phyloP scores from a whole-genome alignment of 768 basidiomycete genomes.

The Tulasnella sp. region DNA sequence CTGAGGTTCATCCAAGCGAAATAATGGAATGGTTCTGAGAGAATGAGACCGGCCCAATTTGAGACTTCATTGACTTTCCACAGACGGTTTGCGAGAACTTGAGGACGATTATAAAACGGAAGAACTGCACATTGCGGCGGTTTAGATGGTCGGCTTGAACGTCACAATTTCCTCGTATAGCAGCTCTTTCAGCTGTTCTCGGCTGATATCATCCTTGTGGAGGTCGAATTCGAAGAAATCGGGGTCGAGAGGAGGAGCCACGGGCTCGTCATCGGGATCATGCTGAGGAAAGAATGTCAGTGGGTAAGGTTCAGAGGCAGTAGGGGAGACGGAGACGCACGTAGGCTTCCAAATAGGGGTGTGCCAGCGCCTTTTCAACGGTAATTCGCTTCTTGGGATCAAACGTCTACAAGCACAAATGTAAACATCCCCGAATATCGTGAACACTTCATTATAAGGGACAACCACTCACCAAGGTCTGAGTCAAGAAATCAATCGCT shows the following conservation, averaged over 20 bases:
- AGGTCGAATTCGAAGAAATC: conserved; percentile 98
- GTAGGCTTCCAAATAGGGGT: conserved; percentile 92
- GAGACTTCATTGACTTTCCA: not conserved
- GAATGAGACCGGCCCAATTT: not conserved
- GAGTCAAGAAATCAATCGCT: conserved; percentile 73
- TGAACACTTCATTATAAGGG: not conserved
- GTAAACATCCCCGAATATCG: not conserved
- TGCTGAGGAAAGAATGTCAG: conserved; percentile 47
- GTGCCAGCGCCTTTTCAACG: conserved; percentile 89
- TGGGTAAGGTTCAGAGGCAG: not conserved
- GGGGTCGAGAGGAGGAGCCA: conserved; percentile 89
- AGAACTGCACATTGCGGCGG: not conserved
- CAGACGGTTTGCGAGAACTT: not conserved
- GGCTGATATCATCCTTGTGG: conserved; percentile 92
- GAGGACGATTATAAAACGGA: not conserved
- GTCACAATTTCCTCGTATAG: conserved; percentile 93
- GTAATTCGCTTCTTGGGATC: conserved; percentile 96
- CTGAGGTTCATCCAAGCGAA: not conserved
- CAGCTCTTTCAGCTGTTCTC: conserved; percentile 91
- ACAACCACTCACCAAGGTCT: conserved; percentile 56
- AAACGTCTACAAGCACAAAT: conserved; percentile 62
- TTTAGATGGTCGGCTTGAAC: conserved; percentile 66
- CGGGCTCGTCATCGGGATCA: conserved; percentile 95
- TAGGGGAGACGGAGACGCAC: conserved; percentile 43
- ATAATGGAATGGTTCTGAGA: not conserved